These are phyloP conservation scores for Cetradonia linearis DNA, from an alignment of 495 filamentous ascomycete genomes.

Conservation along the genomic window DNA sequence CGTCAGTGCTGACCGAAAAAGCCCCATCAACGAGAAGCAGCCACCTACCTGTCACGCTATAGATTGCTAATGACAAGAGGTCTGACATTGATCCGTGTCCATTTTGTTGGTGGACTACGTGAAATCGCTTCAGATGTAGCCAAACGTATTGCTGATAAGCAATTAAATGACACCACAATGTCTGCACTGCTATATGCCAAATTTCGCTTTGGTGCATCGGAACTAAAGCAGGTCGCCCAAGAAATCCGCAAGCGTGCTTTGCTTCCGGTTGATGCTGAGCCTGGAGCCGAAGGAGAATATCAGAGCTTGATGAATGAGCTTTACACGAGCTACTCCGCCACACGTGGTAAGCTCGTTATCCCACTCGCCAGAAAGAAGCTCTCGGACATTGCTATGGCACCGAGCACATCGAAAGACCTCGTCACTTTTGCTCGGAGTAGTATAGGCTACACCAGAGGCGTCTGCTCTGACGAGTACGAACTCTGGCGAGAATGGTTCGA, in stretches of 20 bases:
- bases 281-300: slow-evolving; percentile 56
- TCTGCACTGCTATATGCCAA: slow-evolving; percentile 70
- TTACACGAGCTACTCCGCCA: slow-evolving; percentile 54
- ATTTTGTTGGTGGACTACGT: slow-evolving; percentile 62
- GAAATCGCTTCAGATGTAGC: slow-evolving; percentile 61
- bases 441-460: slow-evolving; percentile 58
- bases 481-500: slow-evolving; percentile 70
- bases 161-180: slow-evolving; percentile 66
- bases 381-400: slow-evolving; percentile 51
- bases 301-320: slow-evolving; percentile 55
- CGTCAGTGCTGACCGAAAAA: slow-evolving; percentile 30
- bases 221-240: slow-evolving; percentile 54
- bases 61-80: slow-evolving; percentile 60
- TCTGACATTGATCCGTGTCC: slow-evolving; percentile 73
- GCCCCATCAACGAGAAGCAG: slow-evolving; percentile 74
- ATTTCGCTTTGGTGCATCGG: slow-evolving; percentile 57
- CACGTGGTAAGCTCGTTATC: slow-evolving; percentile 47
- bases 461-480: slow-evolving; percentile 66
- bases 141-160: slow-evolving; percentile 57
- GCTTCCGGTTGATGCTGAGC: slow-evolving; percentile 47
- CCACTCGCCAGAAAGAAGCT: slow-evolving; percentile 55
- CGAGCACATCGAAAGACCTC: slow-evolving; percentile 57
- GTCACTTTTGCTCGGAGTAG: slow-evolving; percentile 59
- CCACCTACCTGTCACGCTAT: slow-evolving; percentile 66
- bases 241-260: slow-evolving; percentile 62